phyloP scores from a whole-genome alignment of 192 early-diverging fungal species.

The Chytriomyces sp. region DNA sequence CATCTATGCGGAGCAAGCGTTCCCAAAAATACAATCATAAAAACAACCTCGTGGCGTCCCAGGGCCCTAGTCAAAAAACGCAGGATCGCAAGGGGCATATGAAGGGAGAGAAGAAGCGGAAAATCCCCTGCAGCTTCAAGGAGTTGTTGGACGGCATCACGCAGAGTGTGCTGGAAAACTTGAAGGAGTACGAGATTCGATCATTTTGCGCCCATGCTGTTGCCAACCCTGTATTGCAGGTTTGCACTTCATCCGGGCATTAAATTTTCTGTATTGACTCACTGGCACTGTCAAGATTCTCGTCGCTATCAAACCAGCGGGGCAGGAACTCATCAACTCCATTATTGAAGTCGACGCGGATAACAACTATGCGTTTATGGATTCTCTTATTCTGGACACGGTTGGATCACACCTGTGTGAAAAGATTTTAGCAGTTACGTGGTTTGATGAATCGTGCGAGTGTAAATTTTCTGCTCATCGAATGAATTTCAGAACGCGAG shows the following conservation, averaged over 20 bases:
- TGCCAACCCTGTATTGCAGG: slow-evolving; percentile 81
- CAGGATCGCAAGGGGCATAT: slow-evolving; percentile 1
- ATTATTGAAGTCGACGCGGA: slow-evolving; percentile 24
- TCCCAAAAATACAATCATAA: slow-evolving; percentile 56
- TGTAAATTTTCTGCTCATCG: neutral
- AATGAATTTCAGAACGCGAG: slow-evolving; percentile 45
- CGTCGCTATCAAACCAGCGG: slow-evolving; percentile 22
- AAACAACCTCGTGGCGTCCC: slow-evolving; percentile 28
- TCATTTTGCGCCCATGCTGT: slow-evolving; percentile 64
- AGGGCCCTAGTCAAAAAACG: slow-evolving; percentile 4
- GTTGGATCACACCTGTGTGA: slow-evolving; percentile 84
- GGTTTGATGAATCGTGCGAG: neutral
- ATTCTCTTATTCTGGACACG: slow-evolving; percentile 61
- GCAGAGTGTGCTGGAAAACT: slow-evolving; percentile 32
- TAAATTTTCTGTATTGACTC: neutral
- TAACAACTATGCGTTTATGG: slow-evolving; percentile 39
- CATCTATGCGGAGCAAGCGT: slow-evolving; percentile 73
- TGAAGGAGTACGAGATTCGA: slow-evolving; percentile 57
- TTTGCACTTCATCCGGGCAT: slow-evolving; percentile 17
- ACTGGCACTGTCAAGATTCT: slow-evolving; percentile 7
- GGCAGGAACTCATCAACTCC: slow-evolving; percentile 5
- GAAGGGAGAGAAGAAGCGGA: slow-evolving; percentile 26
- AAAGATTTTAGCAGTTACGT: slow-evolving; percentile 50
- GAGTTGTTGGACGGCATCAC: slow-evolving; percentile 56
- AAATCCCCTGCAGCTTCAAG: slow-evolving; percentile 68